Base-by-base conservation (phyloP, 2,329 filamentous ascomycete species). In the Penicillium aurantiogriseum region DNA sequence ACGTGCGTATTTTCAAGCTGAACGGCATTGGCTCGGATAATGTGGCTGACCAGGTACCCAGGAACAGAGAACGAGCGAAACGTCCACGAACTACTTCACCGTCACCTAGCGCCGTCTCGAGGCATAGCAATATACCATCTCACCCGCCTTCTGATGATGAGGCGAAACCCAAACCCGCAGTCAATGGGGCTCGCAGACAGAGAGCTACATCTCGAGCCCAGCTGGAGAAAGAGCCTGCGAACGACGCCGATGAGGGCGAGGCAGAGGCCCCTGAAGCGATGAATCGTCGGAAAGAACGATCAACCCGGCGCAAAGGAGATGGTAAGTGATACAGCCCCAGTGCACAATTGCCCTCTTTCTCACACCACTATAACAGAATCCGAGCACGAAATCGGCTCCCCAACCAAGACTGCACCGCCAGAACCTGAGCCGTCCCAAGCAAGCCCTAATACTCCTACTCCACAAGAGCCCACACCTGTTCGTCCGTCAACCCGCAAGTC, bases 11-110 rank as follows among this genome's bases (percentile, higher is more conserved):
- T 51, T 47, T 31, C 27, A 60, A 54, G 36, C 51, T 64, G 38
- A 45, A 56, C 52, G 56, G 31, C 10, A 23, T 68, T 66, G 68
- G 59, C 57, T 56, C 51, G 52, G 13, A 50, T 52, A 42, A 45
- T 36, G 25, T 57, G 52, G 58, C 65, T 74, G 62, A 71, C 75
- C 63, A 52, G 51, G 56, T 56, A 50, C 63, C 60, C 67, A 96
- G 91, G 65, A 88, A 88, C 71, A 86, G 84, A 57, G 83, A 87
- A 62, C 85, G 81, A 59, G 76, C 85, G 48, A 97, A 97, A 78
- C 85, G 93, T 64, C 92, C 91, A 72, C 87, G 93, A 53, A 97
- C 92, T 27, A 83, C 82, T 58, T 95, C 92, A 2, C 86, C 86
- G 46, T 91, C 90, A 4, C 83, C 83, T 29, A 86, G 88, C 1